Base-by-base conservation (phyloP, 108 stramenopile species). In the Skeletonema tropicum region DNA sequence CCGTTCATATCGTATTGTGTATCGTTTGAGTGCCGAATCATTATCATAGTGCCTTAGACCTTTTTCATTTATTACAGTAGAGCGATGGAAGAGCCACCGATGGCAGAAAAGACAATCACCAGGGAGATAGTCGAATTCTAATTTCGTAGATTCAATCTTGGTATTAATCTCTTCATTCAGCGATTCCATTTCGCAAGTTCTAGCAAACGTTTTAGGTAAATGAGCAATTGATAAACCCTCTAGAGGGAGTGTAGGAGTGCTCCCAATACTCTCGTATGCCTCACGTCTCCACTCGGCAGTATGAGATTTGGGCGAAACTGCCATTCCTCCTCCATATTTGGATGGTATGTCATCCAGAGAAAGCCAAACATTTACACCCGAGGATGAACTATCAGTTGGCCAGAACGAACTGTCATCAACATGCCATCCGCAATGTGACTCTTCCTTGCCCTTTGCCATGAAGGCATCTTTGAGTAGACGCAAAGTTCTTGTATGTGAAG, bases 351-450 rank as follows among this genome's bases (percentile, higher is more conserved):
- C 60, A 41, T 81, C 80, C 8, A 81, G 35, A 23, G 80, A 75
- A 29, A 81, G 60, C 80, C 80, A 81, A 2, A 65, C 80, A 71
- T 81, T 76, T 15, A 81, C 75, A 3, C 80, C 80, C 11, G 48
- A 32, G 31, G 67, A 68, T 5, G 68, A 32, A 6, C 66, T 35
- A 63, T 76, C 62, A 1, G 52, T 70, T 8, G 80, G 80, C 80
- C 80, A 81, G 21, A 81, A 76, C 2, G 57, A 64, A 31, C 45
- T 62, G 33, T 76, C 80, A 42, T 81, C 80, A 12, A 81, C 80
- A 36, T 81, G 80, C 80, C 80, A 81, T 0, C 74, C 80, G 26
- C 80, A 81, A 14, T 52, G 49, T 31, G 26, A 31, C n/a, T 71
- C 75, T 13, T 81, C 75, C 31, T 71, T 42, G 14, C 60, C 70